Conservation (phyloP, 2,329 filamentous ascomycete species). For the Ceratocystis lukuohia region DNA sequence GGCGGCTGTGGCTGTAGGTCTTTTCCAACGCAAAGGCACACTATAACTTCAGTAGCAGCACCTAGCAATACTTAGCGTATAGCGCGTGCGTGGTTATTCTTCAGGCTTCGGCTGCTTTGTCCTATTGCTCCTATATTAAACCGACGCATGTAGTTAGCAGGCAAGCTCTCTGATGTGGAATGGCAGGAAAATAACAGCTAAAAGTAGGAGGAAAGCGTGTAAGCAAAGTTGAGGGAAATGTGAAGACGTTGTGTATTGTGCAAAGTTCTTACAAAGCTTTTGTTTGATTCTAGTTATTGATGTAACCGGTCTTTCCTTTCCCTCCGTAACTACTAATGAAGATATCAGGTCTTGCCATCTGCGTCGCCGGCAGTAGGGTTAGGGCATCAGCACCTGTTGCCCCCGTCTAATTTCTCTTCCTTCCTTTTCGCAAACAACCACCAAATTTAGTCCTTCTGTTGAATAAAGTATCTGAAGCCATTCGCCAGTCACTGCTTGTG, state of each 20-base stretch:
- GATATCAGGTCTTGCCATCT: not conserved
- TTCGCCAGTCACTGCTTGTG: not conserved
- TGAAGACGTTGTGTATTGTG: not conserved
- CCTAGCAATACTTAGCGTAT: not conserved
- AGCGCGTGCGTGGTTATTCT: not conserved
- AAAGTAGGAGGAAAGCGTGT: not conserved
- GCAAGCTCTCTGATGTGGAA: not conserved
- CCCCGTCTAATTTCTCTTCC: not conserved
- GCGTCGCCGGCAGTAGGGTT: too few species aligned
- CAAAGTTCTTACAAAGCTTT: not conserved
- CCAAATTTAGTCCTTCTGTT: not conserved
- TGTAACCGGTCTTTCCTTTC: not conserved
- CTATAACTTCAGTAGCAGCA: not conserved
- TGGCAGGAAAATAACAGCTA: not conserved
- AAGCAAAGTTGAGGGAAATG: not conserved
- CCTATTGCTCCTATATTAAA: not conserved
- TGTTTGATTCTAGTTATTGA: not conserved
- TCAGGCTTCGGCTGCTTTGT: not conserved
- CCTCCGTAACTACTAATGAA: not conserved
- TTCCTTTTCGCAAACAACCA: not conserved
- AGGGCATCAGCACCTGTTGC: too few species aligned
- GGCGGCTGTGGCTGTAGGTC: not conserved
- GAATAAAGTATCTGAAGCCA: not conserved
- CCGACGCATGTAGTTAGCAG: constrained; percentile 2
- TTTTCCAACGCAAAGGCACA: not conserved